Evolutionary conservation across 2,329 filamentous ascomycete species (phyloP).

Genomic region (Penicillium sp.): DNA sequence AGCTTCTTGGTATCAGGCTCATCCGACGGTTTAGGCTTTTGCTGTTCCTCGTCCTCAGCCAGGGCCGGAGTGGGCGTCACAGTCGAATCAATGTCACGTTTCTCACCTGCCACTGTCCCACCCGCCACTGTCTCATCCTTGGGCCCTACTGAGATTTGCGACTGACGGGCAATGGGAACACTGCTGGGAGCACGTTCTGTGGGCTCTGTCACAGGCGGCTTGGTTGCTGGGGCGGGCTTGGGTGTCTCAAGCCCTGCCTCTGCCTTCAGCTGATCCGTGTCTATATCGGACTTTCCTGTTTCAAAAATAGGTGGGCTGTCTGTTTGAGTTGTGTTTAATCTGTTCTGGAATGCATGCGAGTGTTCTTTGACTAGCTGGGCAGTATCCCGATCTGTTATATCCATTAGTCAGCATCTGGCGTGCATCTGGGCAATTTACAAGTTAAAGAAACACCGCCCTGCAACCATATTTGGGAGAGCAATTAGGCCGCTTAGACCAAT

Average conservation of each 20-base stretch:
- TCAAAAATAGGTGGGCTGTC: slow-evolving; percentile 10
- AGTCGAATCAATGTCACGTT: slow-evolving; percentile 20
- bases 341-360: slow-evolving; percentile 14
- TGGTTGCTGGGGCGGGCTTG: slow-evolving; percentile 9
- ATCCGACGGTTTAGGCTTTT: slow-evolving; percentile 12
- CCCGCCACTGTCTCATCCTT: slow-evolving; percentile 11
- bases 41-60: slow-evolving; percentile 10
- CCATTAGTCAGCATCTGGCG: slow-evolving; percentile 23
- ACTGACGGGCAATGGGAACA: slow-evolving; percentile 11
- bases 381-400: slow-evolving; percentile 2
- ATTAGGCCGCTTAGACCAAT: not conserved
- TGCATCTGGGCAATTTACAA: not conserved
- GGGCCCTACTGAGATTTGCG: slow-evolving; percentile 7
- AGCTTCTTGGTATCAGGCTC: slow-evolving; percentile 37
- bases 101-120: slow-evolving; percentile 15
- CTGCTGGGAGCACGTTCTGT: slow-evolving; percentile 2
- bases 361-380: slow-evolving; percentile 12
- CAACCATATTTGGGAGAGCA: not conserved
- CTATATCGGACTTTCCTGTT: not conserved
- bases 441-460: not conserved
- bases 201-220: slow-evolving; percentile 7
- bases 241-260: not conserved
- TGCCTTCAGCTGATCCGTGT: not conserved
- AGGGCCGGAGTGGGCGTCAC: not conserved
- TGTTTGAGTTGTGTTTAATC: slow-evolving; percentile 14